phyloP scores from a whole-genome alignment of 352 stramenopile genomes.

The Pythium biforme region DNA sequence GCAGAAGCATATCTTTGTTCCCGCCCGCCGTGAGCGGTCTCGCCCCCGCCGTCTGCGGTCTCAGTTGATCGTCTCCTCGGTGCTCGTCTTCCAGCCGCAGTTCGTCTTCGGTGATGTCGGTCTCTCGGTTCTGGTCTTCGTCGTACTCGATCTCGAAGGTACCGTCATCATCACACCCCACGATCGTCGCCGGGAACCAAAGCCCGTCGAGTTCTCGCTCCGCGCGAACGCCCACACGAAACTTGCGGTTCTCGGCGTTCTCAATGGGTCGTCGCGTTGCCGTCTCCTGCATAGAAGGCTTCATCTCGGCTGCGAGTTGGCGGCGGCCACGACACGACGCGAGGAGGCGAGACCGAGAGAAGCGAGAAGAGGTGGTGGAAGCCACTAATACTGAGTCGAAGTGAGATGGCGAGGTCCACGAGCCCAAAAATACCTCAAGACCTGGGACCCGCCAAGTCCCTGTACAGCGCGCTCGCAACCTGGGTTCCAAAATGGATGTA shows the following conservation, averaged over 20 bases:
- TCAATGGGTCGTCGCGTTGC: slow-evolving; percentile 15
- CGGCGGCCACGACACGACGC: background rate
- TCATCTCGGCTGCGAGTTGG: slow-evolving; percentile 7
- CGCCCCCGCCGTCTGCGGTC: slow-evolving; percentile 3
- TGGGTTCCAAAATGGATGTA: no score
- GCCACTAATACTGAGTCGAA: background rate
- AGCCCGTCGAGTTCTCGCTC: slow-evolving; percentile 72
- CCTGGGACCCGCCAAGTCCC: background rate
- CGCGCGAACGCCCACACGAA: slow-evolving; percentile 46
- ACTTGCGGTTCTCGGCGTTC: slow-evolving; percentile 30
- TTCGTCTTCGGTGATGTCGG: slow-evolving; percentile 51
- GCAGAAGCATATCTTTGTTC: slow-evolving; percentile 42
- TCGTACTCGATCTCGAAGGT: slow-evolving; percentile 78
- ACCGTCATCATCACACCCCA: slow-evolving; percentile 44
- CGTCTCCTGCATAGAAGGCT: slow-evolving; percentile 18
- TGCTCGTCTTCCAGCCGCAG: slow-evolving; percentile 36
- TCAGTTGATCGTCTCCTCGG: slow-evolving; percentile 1
- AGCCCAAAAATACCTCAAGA: background rate
- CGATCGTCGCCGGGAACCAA: slow-evolving; percentile 74
- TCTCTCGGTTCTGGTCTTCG: slow-evolving; percentile 73
- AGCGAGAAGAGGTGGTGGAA: background rate
- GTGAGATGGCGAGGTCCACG: background rate
- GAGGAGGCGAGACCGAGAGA: background rate
- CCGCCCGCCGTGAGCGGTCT: slow-evolving; percentile 17
- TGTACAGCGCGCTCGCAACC: background rate